Evolutionary conservation across 345 rosid species (phyloP), one percentile per base, ranked within the genome.

Genomic region (Salix viminalis): DNA sequence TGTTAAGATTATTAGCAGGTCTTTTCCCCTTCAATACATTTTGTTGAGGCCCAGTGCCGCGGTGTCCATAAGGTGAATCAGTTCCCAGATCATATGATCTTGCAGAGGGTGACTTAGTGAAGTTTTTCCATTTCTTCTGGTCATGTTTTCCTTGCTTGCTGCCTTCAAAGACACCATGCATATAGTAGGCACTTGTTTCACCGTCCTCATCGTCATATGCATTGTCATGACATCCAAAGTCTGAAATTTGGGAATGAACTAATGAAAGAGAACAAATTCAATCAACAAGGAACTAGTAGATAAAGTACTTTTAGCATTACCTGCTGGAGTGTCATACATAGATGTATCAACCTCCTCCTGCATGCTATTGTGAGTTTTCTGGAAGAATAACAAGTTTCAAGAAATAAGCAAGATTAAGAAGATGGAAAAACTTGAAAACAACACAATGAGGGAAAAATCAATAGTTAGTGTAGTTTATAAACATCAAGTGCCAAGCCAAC

Each of bases 281-380:
- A 65, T 64, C 30, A 69, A 71, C 78, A 65, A 75, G 70, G 37
- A 73, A 61, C 69, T 36, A 24, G 37, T 28, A n/a, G 73, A 44
- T 10, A 66, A 46, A 41, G 61, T 62, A 75, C 69, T 11, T 32
- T 28, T 50, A 72, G 34, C 36, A 73, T 81, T 89, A 96, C 99
- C 99, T 88, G 85, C 91, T 64, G 81, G 87, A 76, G 85, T 81
- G 84, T 90, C 91, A 83, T 81, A 88, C 72, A 86, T 84, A 56
- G 94, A 91, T 50, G 94, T 92, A 74, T 94, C 98, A 75, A 88
- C 93, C 79, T 89, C 97, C 79, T 92, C 99, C 83, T 89, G 97
- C 86, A 91, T 79, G 79, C 87, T 86, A 84, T 85, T 84, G 75
- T 88, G 95, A 80, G 88, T 88, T 84, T 86, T 90, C 98, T 96